Evolutionary conservation across 305 asterid genomes (phyloP).

Genomic region (Rubia occidens): DNA sequence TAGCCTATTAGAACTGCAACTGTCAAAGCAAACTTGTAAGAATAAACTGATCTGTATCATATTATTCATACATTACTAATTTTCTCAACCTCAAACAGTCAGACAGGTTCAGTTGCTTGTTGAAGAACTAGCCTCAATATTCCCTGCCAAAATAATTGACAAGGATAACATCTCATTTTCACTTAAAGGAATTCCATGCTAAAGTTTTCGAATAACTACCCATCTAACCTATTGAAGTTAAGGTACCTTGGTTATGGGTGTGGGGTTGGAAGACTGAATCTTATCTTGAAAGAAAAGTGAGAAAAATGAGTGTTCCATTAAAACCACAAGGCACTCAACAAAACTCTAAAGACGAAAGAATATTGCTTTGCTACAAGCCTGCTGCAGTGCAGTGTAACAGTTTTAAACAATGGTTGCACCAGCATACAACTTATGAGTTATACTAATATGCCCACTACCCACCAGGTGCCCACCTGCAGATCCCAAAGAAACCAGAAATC

Average conservation of each 20-base stretch:
- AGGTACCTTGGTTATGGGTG: neutral
- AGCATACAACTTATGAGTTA: neutral
- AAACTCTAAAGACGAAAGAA: too few species aligned
- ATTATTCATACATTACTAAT: neutral
- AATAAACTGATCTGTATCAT: neutral
- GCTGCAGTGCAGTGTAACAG: neutral
- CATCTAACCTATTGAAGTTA: neutral
- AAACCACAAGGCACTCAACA: neutral
- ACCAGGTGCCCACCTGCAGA: too few species aligned
- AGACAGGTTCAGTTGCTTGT: neutral
- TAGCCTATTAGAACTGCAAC: neutral
- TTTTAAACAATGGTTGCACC: neutral
- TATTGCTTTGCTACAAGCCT: too few species aligned
- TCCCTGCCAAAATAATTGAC: too few species aligned
- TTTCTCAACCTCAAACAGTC: neutral
- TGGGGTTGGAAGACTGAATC: too few species aligned
- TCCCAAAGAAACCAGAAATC: too few species aligned
- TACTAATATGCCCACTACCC: too few species aligned
- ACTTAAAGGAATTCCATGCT: neutral
- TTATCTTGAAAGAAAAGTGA: neutral
- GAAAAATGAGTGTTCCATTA: neutral
- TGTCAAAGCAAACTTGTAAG: neutral
- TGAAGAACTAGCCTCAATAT: neutral
- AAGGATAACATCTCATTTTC: too few species aligned
- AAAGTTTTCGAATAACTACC: neutral